Evolutionary conservation across 2,329 filamentous ascomycete species (phyloP).

Genomic region (Calonectria naviculata): DNA sequence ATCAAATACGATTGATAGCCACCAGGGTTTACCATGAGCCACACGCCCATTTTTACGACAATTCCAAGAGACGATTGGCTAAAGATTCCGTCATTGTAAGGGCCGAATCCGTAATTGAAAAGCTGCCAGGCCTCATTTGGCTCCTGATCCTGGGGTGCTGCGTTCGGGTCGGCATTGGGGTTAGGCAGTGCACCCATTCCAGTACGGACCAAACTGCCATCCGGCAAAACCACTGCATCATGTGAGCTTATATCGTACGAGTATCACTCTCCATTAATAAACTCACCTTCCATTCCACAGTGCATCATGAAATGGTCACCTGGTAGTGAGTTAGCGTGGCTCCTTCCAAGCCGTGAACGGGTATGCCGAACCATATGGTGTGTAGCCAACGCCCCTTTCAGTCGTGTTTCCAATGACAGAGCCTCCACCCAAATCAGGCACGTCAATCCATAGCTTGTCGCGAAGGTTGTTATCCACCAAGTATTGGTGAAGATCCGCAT

Average conservation of each 20-base stretch:
- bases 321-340: background rate
- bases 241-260: background rate
- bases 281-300: constrained; percentile 14
- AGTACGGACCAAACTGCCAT: constrained; percentile 15
- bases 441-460: constrained; percentile 22
- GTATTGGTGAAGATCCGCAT: constrained; percentile 10
- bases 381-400: constrained; percentile 25
- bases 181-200: constrained; percentile 22
- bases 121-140: constrained; percentile 18
- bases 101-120: constrained; percentile 22
- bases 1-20: constrained; percentile 33
- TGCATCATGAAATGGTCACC: constrained; percentile 8
- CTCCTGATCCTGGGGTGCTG: constrained; percentile 7
- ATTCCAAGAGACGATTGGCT: constrained; percentile 15
- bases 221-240: constrained; percentile 10
- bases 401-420: constrained; percentile 19
- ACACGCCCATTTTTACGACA: constrained; percentile 17
- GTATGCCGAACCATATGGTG: constrained; percentile 10
- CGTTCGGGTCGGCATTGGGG: background rate
- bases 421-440: constrained; percentile 18
- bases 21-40: constrained; percentile 21
- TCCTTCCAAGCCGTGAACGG: background rate
- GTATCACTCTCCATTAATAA: background rate
- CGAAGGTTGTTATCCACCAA: constrained; percentile 13
- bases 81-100: constrained; percentile 19